Conservation (phyloP, 306 rosid species). For the Ziziphus jujuba region DNA sequence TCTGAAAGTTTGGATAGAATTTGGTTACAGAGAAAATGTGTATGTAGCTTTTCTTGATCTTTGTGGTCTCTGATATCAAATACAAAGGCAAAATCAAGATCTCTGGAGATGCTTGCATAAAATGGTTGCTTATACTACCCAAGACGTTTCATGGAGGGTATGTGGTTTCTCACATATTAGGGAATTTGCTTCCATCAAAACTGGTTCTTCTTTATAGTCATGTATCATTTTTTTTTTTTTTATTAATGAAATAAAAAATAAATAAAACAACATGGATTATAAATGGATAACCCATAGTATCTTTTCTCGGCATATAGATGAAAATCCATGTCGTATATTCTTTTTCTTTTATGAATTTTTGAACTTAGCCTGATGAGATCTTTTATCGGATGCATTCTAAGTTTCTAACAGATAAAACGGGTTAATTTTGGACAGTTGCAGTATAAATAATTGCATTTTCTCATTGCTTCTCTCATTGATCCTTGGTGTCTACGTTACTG, state of each 20-base stretch:
- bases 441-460: no score
- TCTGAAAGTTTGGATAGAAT: conserved; percentile 14
- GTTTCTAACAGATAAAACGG: no score
- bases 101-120: conserved; percentile 30
- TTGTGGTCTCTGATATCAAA: conserved; percentile 14
- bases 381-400: no score
- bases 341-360: no score
- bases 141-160: conserved; percentile 32
- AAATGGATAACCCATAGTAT: conserved; percentile 14
- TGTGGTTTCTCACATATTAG: conserved; percentile 17
- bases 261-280: conserved; percentile 14
- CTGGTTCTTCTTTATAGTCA: conserved; percentile 35
- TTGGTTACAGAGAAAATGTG: conserved; percentile 24
- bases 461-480: no score
- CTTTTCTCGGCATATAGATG: not conserved
- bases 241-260: conserved; percentile 27
- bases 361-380: no score
- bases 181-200: conserved; percentile 34
- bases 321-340: no score
- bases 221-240: conserved; percentile 28
- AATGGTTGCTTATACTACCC: conserved; percentile 29
- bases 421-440: no score
- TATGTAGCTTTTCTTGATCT: conserved; percentile 25
- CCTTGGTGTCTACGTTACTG: no score
- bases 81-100: conserved; percentile 27